phyloP scores from a whole-genome alignment of 805 yeast genomes.

The Komagataella pastoris region DNA sequence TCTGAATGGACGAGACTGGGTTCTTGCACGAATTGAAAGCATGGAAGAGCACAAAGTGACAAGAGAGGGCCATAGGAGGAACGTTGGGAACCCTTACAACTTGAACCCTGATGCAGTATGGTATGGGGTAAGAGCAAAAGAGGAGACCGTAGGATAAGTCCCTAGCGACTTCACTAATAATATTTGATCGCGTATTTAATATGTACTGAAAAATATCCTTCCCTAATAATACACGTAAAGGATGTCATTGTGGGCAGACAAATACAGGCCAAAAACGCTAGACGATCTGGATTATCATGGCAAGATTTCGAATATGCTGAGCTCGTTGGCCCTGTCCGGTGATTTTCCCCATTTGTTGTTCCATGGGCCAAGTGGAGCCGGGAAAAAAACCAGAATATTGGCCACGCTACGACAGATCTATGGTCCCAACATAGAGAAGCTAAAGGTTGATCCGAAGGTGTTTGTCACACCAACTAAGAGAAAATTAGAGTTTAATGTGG shows the following conservation, averaged over 20 bases:
- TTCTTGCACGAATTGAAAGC: constrained; percentile 55
- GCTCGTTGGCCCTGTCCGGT: constrained; percentile 52
- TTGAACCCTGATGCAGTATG: constrained; percentile 50
- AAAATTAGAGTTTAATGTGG: constrained; percentile 82
- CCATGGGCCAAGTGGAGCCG: constrained; percentile 95
- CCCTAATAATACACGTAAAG: not conserved
- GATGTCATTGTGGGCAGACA: constrained; percentile 97
- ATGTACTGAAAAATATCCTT: not conserved
- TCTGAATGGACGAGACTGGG: constrained; percentile 55
- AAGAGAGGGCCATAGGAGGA: constrained; percentile 22
- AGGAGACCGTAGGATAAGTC: constrained; percentile 13
- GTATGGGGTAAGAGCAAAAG: constrained; percentile 47
- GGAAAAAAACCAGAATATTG: constrained; percentile 88
- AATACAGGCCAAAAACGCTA: constrained; percentile 68
- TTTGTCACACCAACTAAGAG: constrained; percentile 62
- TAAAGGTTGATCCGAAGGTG: constrained; percentile 83
- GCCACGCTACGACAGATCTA: constrained; percentile 68
- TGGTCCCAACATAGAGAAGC: constrained; percentile 70
- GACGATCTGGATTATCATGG: constrained; percentile 54
- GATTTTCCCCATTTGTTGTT: constrained; percentile 89
- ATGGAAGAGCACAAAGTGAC: constrained; percentile 43
- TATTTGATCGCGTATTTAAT: not conserved
- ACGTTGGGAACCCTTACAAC: constrained; percentile 47
- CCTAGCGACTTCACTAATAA: not conserved
- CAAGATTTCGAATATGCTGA: constrained; percentile 47